Base-by-base conservation (phyloP, 2,329 filamentous ascomycete genomes). In the Aspergillus felis region DNA sequence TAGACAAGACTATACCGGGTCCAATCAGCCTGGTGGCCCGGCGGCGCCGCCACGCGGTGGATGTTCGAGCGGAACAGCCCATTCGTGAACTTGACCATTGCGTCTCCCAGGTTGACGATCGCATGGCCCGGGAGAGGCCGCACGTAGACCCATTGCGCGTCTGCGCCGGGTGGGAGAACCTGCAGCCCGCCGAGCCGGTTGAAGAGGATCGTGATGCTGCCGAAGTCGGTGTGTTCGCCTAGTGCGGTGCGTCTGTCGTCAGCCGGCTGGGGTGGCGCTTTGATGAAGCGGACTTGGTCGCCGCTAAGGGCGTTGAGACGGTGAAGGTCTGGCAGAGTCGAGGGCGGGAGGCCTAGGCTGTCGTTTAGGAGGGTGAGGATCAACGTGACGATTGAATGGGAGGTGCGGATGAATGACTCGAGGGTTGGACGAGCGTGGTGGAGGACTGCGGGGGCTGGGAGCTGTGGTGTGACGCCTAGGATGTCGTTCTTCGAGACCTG, bases 171-270 rank as follows among this genome's bases (percentile, higher is more conserved):
- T 0, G 78, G 75, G 3, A 80, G 71, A 3, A 84, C 78, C 64
- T 84, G 82, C 7, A 85, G 71, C 0, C 82, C 82, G 0, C 82
- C 82, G 2, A 84, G 67, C 0, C 80, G 75, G 68, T 84, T 85
- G 68, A 84, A 83, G 1, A 85, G 74, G 4, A 85, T 69, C 0
- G 83, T 85, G 5, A 85, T 73, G 53, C 74, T 79, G 49, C 82
- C 82, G 60, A 84, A 84, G 61, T 85, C 83, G 2, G 82, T 84
- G 64, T 85, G 83, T 56, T 81, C 80, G 24, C 79, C 79, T 24
- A 82, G 64, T 2, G 78, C 76, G 3, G 77, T 76, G 42, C 70
- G 71, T 25, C 71, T 68, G 62, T 79, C 75, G 35, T 76, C 70
- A 3, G 63, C 56, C 3, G 76, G 74, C 61, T 82, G 79, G 1